phyloP scores from a whole-genome alignment of 805 yeast genomes.

The Yarrowia porcina region DNA sequence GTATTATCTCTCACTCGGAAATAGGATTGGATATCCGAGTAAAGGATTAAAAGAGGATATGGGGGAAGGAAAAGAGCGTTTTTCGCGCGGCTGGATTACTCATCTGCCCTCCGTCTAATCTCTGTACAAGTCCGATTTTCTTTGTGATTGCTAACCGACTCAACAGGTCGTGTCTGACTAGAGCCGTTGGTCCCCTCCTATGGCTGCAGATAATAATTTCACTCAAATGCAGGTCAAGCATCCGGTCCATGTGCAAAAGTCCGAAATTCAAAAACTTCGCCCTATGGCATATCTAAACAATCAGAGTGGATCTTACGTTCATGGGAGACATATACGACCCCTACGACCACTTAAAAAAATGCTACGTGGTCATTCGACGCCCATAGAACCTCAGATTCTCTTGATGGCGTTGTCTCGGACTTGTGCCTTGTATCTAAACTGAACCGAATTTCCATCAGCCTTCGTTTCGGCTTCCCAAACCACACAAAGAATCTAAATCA shows the following conservation, averaged over 20 bases:
- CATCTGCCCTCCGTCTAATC: background rate
- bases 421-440: background rate
- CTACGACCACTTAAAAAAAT: no score
- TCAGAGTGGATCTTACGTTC: background rate
- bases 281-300: background rate
- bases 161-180: background rate
- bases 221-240: conserved; percentile 21
- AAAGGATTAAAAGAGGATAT: background rate
- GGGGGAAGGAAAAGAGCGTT: background rate
- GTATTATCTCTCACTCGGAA: conserved; percentile 22
- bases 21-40: conserved; percentile 22
- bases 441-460: conserved; percentile 14
- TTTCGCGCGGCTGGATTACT: background rate
- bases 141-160: background rate
- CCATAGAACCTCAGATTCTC: no score
- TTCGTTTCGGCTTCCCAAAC: background rate
- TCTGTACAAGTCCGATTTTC: background rate
- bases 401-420: background rate
- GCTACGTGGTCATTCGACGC: no score
- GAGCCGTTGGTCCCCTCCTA: conserved; percentile 10
- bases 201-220: conserved; percentile 24
- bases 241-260: conserved; percentile 23
- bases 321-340: background rate
- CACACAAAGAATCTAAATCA: conserved; percentile 1
- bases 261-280: conserved; percentile 2